Conservation (phyloP, 1,139 yeast species). For the Nakaseomyces delphensis region DNA sequence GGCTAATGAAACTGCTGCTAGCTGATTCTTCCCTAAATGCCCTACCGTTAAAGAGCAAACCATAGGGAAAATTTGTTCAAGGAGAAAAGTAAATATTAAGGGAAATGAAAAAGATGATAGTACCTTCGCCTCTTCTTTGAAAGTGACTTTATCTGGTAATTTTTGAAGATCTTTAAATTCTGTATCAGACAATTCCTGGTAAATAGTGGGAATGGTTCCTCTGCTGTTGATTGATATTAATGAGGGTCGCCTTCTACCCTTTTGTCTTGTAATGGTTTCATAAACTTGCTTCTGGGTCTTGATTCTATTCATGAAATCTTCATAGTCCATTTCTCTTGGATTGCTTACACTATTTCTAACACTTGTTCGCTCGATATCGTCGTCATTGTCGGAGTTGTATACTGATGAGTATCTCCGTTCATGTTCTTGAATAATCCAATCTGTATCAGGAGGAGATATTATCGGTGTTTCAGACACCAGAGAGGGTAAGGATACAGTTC, state of each 20-base stretch:
- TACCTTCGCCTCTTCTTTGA: conserved; percentile 39
- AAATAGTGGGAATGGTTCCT: conserved; percentile 31
- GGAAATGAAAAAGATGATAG: conserved; percentile 53
- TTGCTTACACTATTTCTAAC: conserved; percentile 8
- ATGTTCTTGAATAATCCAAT: conserved; percentile 64
- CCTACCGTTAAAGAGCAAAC: conserved; percentile 68
- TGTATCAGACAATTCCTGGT: conserved; percentile 24
- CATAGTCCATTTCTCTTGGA: conserved; percentile 28
- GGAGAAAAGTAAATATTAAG: conserved; percentile 53
- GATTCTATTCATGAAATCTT: conserved; percentile 35
- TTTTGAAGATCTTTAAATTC: conserved; percentile 37
- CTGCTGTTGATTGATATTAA: conserved; percentile 27
- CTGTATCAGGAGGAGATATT: conserved; percentile 42
- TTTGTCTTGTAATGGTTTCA: conserved; percentile 20
- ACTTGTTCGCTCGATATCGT: conserved; percentile 15
- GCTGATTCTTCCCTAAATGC: conserved; percentile 58
- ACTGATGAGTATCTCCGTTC: conserved; percentile 46
- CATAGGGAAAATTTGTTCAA: conserved; percentile 65
- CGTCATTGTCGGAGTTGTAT: conserved; percentile 21
- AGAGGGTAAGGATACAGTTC: conserved; percentile 52
- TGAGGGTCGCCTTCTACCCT: conserved; percentile 22
- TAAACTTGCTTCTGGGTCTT: conserved; percentile 26
- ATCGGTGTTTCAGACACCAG: conserved; percentile 45
- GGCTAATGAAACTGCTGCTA: conserved; percentile 78
- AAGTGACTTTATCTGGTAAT: conserved; percentile 38